These are phyloP conservation scores for Avicennia marina DNA, from an alignment of 257 asterid species.

Conservation along the genomic window DNA sequence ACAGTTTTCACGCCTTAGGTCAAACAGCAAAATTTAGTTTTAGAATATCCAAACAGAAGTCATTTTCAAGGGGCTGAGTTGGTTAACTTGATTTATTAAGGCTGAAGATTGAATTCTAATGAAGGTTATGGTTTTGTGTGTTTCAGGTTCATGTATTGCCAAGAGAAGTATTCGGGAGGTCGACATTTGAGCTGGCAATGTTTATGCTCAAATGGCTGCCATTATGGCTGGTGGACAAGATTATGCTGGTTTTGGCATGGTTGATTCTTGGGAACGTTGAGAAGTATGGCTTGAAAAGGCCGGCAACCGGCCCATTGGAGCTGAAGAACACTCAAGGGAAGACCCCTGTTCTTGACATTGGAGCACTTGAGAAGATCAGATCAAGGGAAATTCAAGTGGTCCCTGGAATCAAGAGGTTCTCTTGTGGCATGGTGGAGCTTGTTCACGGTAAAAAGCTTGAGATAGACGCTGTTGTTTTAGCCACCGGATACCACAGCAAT, in stretches of 20 bases:
- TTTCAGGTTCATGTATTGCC: constrained; percentile 70
- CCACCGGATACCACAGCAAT: constrained; percentile 68
- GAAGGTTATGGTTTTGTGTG: neutral
- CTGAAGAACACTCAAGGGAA: constrained; percentile 58
- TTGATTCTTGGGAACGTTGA: constrained; percentile 45
- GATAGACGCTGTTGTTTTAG: constrained; percentile 47
- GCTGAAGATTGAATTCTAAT: too few relatives aligned
- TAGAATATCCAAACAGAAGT: too few relatives aligned
- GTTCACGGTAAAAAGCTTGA: constrained; percentile 41
- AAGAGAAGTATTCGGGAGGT: constrained; percentile 52
- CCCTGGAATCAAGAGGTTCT: constrained; percentile 45
- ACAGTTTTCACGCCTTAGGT: too few relatives aligned
- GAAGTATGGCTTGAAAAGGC: constrained; percentile 52
- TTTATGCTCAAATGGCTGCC: constrained; percentile 61
- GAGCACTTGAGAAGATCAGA: constrained; percentile 53
- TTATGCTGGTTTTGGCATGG: constrained; percentile 47
- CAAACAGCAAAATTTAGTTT: too few relatives aligned
- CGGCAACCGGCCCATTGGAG: constrained; percentile 47
- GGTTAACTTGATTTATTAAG: too few relatives aligned
- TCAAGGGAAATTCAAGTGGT: constrained; percentile 48
- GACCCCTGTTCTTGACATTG: constrained; percentile 67
- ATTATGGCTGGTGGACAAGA: constrained; percentile 57
- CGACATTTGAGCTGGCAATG: constrained; percentile 58
- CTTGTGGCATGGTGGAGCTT: constrained; percentile 34
- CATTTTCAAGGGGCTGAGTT: too few relatives aligned